A percentile compares a stretch with the other conserved stretches of the same genome.
phyloP scores from a whole-genome alignment of 1,284 basidiomycete genomes.

The Cystobasidium sp. region DNA sequence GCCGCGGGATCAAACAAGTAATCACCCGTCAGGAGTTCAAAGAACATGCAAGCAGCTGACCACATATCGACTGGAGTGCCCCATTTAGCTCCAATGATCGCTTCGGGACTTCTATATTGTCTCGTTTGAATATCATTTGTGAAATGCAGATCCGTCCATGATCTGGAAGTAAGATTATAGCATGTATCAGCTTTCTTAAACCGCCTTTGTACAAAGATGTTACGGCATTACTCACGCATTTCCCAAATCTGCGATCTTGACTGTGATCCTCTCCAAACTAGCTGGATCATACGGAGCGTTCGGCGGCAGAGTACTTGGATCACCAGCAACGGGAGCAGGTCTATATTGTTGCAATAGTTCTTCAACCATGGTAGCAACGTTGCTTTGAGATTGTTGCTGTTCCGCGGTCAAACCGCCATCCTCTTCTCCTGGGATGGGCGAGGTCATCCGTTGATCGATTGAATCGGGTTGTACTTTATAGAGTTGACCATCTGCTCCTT shows the following conservation, averaged over 20 bases:
- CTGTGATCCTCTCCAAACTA: constrained; percentile 83
- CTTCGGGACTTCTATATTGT: constrained; percentile 96
- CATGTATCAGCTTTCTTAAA: background rate
- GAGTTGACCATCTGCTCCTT: constrained; percentile 32
- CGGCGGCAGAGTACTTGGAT: constrained; percentile 60
- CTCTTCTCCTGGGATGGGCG: constrained; percentile 7
- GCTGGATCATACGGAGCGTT: constrained; percentile 65
- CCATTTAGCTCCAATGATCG: constrained; percentile 95
- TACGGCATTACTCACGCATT: constrained; percentile 48
- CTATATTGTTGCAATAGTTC: constrained; percentile 50
- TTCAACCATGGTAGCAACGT: constrained; percentile 7
- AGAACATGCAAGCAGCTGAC: constrained; percentile 92
- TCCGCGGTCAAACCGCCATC: background rate
- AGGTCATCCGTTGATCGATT: constrained; percentile 21
- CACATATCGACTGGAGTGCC: constrained; percentile 92
- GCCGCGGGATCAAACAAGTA: constrained; percentile 90
- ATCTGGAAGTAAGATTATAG: constrained; percentile 62
- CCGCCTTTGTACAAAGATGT: background rate
- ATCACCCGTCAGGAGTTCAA: constrained; percentile 87
- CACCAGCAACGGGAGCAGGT: constrained; percentile 62
- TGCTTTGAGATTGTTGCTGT: constrained; percentile 48
- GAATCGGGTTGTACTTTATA: background rate
- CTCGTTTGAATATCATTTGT: constrained; percentile 96
- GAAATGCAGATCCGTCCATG: constrained; percentile 86
- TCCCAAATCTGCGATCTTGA: constrained; percentile 95